A percentile compares a stretch with the other conserved stretches of the same genome.
phyloP scores from a whole-genome alignment of 306 rosid genomes.

The Begonia masoniana region DNA sequence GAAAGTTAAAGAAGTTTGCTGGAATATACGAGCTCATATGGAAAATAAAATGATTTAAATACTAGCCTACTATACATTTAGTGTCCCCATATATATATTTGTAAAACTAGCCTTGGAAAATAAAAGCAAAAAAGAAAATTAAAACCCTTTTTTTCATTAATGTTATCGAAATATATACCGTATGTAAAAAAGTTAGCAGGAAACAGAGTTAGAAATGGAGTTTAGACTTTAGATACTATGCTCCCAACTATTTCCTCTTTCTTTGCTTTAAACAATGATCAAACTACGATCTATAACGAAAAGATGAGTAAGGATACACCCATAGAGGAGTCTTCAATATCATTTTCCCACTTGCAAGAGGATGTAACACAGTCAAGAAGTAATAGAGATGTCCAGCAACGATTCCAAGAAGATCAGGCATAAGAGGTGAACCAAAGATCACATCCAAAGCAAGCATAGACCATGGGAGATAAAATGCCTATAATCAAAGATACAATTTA shows the following conservation, averaged over 20 bases:
- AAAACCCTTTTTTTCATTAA: no score
- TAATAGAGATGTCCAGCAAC: slow-evolving; percentile 90
- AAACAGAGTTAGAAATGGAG: no score
- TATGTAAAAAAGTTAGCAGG: no score
- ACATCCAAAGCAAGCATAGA: slow-evolving; percentile 91
- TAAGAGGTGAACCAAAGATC: slow-evolving; percentile 58
- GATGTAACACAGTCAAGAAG: slow-evolving; percentile 93
- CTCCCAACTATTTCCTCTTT: no score
- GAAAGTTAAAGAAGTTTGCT: slow-evolving; percentile 28
- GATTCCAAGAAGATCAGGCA: slow-evolving; percentile 73
- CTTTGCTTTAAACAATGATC: background rate
- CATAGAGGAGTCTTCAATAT: slow-evolving; percentile 68
- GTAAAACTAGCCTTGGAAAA: background rate
- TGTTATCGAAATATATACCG: no score
- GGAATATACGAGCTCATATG: background rate
- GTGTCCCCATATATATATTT: no score
- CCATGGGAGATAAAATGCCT: slow-evolving; percentile 99
- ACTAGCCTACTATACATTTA: background rate
- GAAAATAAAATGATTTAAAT: background rate
- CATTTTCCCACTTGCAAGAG: slow-evolving; percentile 77
- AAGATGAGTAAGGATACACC: slow-evolving; percentile 69
- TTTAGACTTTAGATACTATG: no score
- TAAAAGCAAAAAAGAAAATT: background rate
- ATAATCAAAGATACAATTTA: slow-evolving; percentile 5
- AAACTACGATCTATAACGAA: background rate